Evolutionary conservation across 257 asterid species (phyloP).

Genomic region (Voacanga thouarsii): DNA sequence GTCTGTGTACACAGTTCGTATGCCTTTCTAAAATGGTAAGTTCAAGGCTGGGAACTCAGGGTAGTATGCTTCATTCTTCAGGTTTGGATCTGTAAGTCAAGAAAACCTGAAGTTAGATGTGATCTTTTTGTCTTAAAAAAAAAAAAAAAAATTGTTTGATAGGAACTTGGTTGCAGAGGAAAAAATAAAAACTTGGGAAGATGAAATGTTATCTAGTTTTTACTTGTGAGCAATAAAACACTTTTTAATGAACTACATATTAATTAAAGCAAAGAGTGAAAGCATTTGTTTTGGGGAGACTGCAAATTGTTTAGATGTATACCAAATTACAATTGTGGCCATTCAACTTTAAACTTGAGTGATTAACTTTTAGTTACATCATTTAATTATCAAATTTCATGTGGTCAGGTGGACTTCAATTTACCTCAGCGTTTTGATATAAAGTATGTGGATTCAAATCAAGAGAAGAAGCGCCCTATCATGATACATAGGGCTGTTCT

Average conservation of each 20-base stretch:
- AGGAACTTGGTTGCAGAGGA: too few relatives aligned
- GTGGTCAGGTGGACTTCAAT: conserved; percentile 82
- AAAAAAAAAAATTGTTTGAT: too few relatives aligned
- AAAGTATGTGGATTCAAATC: conserved; percentile 70
- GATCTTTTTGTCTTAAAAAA: too few relatives aligned
- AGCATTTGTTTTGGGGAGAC: neutral
- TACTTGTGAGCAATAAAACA: neutral
- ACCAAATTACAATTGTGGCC: neutral
- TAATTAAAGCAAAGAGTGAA: neutral
- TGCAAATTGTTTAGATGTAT: neutral
- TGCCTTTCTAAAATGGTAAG: too few relatives aligned
- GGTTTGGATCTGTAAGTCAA: too few relatives aligned
- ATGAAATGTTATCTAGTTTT: neutral
- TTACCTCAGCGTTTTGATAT: conserved; percentile 87
- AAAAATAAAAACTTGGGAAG: too few relatives aligned
- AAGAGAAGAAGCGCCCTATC: conserved; percentile 81
- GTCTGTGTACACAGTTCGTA: too few relatives aligned
- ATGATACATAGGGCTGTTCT: conserved; percentile 95
- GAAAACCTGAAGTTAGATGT: too few relatives aligned
- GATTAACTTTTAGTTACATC: neutral
- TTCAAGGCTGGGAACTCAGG: too few relatives aligned
- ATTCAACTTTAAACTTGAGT: neutral
- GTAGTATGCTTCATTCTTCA: too few relatives aligned
- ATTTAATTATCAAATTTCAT: neutral
- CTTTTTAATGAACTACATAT: neutral